A percentile compares a stretch with the other conserved stretches of the same genome.
Conservation (phyloP, 768 basidiomycete genomes). For the Tricholoma bakamatsutake region DNA sequence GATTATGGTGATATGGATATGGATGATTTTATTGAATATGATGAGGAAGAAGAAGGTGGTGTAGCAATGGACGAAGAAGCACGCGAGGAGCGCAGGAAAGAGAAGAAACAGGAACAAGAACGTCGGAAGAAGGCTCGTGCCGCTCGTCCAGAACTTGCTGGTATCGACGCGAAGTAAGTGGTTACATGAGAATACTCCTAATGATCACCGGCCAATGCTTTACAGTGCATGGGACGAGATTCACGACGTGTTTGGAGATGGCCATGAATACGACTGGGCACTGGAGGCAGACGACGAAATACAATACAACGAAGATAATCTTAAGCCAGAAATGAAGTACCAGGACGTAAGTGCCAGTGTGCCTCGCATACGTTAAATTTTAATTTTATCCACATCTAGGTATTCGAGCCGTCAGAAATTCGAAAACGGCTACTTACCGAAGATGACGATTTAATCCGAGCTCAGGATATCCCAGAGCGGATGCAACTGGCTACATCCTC, state of each 20-base stretch:
- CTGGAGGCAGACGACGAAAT: conserved; percentile 74
- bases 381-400: conserved; percentile 39
- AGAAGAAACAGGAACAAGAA: conserved; percentile 62
- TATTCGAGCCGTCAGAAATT: conserved; percentile 98
- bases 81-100: conserved; percentile 66
- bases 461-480: conserved; percentile 88
- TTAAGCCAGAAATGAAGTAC: conserved; percentile 76
- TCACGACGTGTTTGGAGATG: conserved; percentile 93
- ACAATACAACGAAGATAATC: conserved; percentile 36
- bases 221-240: conserved; percentile 91
- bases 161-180: conserved; percentile 79
- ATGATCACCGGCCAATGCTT: conserved; percentile 9
- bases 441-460: conserved; percentile 89
- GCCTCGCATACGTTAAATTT: conserved; percentile 4
- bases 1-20: conserved; percentile 72
- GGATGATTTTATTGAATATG: conserved; percentile 76
- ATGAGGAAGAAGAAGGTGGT: conserved; percentile 73
- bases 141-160: conserved; percentile 65
- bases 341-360: conserved; percentile 56
- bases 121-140: conserved; percentile 59
- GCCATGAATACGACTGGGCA: conserved; percentile 95
- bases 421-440: conserved; percentile 83
- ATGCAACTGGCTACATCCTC: conserved; percentile 90
- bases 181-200: neutral
- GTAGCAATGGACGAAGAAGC: conserved; percentile 68